Conservation (phyloP, 306 rosid genomes). For the Ziziphus jujuba region DNA sequence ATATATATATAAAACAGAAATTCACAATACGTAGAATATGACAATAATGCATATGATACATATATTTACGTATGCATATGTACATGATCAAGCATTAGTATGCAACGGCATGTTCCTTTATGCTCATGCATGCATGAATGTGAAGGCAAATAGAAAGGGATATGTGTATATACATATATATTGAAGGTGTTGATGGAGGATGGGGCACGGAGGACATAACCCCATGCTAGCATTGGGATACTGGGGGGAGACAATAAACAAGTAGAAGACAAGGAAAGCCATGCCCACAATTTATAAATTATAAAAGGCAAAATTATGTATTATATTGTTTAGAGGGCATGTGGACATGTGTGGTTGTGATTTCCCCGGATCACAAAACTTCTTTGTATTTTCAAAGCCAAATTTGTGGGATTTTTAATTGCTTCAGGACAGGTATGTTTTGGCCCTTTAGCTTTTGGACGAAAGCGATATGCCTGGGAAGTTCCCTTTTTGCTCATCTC, state of each 20-base stretch:
- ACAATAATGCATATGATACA: too few species aligned
- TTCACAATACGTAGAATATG: too few species aligned
- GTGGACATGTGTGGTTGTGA: conserved; percentile 36
- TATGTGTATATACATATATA: too few species aligned
- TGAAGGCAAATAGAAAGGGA: too few species aligned
- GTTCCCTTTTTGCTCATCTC: conserved; percentile 28
- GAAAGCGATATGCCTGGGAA: conserved; percentile 34
- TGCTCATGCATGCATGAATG: too few species aligned
- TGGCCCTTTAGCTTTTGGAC: conserved; percentile 22
- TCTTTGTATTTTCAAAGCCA: conserved; percentile 14
- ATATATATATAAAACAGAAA: too few species aligned
- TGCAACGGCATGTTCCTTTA: too few species aligned
- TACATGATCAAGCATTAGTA: too few species aligned
- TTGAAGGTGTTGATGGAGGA: too few species aligned
- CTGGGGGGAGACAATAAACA: conserved; percentile 13
- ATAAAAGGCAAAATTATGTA: neutral
- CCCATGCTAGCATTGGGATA: conserved; percentile 16
- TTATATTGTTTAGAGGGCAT: conserved; percentile 1
- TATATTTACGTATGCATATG: too few species aligned
- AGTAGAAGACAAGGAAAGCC: conserved; percentile 29
- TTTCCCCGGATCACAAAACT: conserved; percentile 29
- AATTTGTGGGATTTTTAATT: conserved; percentile 8
- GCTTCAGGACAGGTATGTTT: conserved; percentile 12
- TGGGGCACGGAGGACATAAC: neutral
- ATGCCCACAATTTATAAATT: conserved; percentile 22